Percentiles rank a stretch among this genome's conserved stretches.
Conservation (phyloP, 2,329 filamentous ascomycete species). For the Raffaelea deltoideospora region DNA sequence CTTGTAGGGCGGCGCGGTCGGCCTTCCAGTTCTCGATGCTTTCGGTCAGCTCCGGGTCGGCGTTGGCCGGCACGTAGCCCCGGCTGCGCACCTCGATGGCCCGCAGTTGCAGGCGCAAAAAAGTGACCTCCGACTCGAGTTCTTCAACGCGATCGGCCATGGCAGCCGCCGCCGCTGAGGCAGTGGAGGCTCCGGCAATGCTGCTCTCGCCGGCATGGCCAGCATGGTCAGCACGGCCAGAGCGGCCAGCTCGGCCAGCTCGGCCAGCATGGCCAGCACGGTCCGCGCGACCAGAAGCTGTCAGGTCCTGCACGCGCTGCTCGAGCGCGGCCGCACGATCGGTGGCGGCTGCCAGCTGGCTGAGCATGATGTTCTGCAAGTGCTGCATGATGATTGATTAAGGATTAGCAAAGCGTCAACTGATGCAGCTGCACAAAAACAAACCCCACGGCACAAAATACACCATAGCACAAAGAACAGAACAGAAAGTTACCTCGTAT, state of each 20-base stretch:
- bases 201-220: not conserved
- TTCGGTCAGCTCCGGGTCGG: slow-evolving; percentile 38
- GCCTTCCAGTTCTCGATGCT: slow-evolving; percentile 47
- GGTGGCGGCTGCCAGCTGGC: slow-evolving; percentile 4
- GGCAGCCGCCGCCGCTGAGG: too few relatives aligned
- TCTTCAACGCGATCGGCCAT: slow-evolving; percentile 34
- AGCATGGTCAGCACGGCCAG: not conserved
- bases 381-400: not conserved
- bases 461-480: too few relatives aligned
- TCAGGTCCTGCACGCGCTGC: too few relatives aligned
- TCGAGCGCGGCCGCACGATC: slow-evolving; percentile 45
- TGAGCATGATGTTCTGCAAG: slow-evolving; percentile 35
- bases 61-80: slow-evolving; percentile 28
- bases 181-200: not conserved
- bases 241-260: not conserved
- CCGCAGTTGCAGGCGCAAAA: slow-evolving; percentile 46
- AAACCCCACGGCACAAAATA: too few relatives aligned
- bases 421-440: too few relatives aligned
- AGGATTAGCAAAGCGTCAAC: too few relatives aligned
- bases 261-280: not conserved
- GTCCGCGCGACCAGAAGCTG: slow-evolving; percentile 2
- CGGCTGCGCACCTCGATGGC: slow-evolving; percentile 45
- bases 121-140: slow-evolving; percentile 44
- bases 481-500: slow-evolving; percentile 18
- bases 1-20: slow-evolving; percentile 34